Evolutionary conservation across 495 filamentous ascomycete genomes (phyloP).

Genomic region (Penicillium psychrofluorescens): DNA sequence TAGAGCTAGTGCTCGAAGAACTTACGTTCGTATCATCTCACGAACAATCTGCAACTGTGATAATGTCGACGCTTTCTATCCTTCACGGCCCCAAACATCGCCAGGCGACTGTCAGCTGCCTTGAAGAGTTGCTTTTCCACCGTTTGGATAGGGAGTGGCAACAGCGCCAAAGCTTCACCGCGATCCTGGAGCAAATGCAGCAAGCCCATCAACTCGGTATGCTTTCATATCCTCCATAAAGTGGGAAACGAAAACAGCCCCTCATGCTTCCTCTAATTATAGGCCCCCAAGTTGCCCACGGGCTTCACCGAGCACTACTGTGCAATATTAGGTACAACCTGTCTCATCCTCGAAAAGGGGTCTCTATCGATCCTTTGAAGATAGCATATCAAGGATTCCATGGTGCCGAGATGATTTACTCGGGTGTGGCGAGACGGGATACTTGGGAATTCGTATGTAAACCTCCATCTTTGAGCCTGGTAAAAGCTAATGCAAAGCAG

Average conservation of each 20-base stretch:
- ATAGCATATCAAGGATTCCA: background rate
- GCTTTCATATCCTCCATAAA: background rate
- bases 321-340: background rate
- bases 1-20: constrained; percentile 8
- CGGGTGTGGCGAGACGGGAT: background rate
- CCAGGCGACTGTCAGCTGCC: background rate
- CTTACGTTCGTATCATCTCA: constrained; percentile 9
- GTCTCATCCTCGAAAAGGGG: background rate
- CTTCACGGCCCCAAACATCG: too few relatives aligned
- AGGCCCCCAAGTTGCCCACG: background rate
- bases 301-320: background rate
- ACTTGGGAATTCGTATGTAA: background rate
- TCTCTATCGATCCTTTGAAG: background rate
- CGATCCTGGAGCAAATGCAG: constrained; percentile 3
- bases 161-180: background rate
- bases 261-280: background rate
- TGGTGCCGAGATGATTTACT: background rate
- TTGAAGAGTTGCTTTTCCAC: constrained; percentile 16
- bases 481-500: background rate
- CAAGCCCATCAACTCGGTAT: constrained; percentile 4
- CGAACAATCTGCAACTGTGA: constrained; percentile 8
- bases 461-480: background rate
- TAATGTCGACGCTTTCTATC: background rate
- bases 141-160: constrained; percentile 7
- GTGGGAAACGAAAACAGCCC: background rate